Conservation (phyloP, 2,329 filamentous ascomycete genomes). For the Apiospora marii region DNA sequence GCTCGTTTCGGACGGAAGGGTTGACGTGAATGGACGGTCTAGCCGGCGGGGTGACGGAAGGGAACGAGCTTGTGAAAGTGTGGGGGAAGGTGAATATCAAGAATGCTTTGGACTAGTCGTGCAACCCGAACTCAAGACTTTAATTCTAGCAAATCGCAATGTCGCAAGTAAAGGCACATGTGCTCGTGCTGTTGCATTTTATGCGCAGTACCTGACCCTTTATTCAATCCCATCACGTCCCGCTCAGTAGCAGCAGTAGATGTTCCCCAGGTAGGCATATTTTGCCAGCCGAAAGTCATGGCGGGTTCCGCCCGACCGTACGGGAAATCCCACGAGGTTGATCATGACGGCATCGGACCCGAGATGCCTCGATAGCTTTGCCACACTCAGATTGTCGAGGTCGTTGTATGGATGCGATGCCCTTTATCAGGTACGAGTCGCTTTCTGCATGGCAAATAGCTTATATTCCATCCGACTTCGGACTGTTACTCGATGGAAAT, state of each 20-base stretch:
- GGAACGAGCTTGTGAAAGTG: slow-evolving; percentile 22
- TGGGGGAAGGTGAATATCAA: slow-evolving; percentile 20
- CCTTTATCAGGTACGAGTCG: neutral
- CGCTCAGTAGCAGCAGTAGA: neutral
- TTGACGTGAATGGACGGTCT: slow-evolving; percentile 24
- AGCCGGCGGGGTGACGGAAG: slow-evolving; percentile 24
- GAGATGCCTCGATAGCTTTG: neutral
- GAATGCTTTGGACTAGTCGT: neutral
- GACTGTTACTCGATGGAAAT: slow-evolving; percentile 13
- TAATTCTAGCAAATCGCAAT: neutral
- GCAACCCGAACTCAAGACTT: neutral
- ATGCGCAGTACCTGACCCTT: neutral
- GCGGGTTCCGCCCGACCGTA: slow-evolving; percentile 18
- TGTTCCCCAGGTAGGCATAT: slow-evolving; percentile 12
- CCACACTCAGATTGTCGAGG: neutral
- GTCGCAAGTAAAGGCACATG: neutral
- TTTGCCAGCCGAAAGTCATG: slow-evolving; percentile 10
- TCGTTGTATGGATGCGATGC: neutral
- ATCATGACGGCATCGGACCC: slow-evolving; percentile 17
- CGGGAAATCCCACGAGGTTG: slow-evolving; percentile 15
- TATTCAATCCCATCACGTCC: neutral
- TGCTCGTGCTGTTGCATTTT: neutral
- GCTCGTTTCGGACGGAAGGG: slow-evolving; percentile 23
- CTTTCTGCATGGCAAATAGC: neutral
- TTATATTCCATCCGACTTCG: neutral